Evolutionary conservation across 768 basidiomycete genomes (phyloP), one percentile per base, ranked within the genome.

Genomic region (Boletus vinaceobasis): DNA sequence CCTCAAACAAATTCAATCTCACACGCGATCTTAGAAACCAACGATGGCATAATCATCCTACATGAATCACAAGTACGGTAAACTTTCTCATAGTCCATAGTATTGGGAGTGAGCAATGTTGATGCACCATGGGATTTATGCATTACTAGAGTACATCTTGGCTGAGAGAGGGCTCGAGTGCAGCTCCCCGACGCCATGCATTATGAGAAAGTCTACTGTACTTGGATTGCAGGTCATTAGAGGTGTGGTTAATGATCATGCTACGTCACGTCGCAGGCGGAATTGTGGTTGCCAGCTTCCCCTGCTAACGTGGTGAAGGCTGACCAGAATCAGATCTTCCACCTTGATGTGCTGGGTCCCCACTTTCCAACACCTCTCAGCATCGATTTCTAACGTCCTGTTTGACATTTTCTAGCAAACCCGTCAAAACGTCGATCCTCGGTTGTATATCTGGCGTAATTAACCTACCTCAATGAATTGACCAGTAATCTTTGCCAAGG

Each of bases 221-320:
- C 37, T 38, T 17, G 9, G n/a, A 38, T 9, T n/a, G n/a, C 4
- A 15, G 17, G n/a, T 10, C 19, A 38, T n/a, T 15, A 38, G 37
- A 8, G 8, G 37, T 13, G 33, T 38, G 23, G 23, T 23, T 4
- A 23, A 23, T 23, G 26, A 19, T 61, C 49, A 39, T 46, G 10
- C 32, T 36, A 59, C 10, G 14, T 53, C 27, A 38, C 36, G 40
- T 26, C 51, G 46, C 33, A 88, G 74, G 66, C 84, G 78, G 42
- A 88, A 70, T 48, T 87, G 85, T 21, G 86, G 86, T 61, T 88
- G 87, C 87, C 87, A 90, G 60, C 82, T 84, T 31, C 87, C 87
- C 73, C 86, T 80, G 19, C 86, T 87, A 53, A 88, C 87, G 61
- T 89, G 88, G 73, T 88, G 85, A 50, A 88, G 80, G 61, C 85